phyloP scores from a whole-genome alignment of 495 filamentous ascomycete species.

The Trichoderma orchidacearum region DNA sequence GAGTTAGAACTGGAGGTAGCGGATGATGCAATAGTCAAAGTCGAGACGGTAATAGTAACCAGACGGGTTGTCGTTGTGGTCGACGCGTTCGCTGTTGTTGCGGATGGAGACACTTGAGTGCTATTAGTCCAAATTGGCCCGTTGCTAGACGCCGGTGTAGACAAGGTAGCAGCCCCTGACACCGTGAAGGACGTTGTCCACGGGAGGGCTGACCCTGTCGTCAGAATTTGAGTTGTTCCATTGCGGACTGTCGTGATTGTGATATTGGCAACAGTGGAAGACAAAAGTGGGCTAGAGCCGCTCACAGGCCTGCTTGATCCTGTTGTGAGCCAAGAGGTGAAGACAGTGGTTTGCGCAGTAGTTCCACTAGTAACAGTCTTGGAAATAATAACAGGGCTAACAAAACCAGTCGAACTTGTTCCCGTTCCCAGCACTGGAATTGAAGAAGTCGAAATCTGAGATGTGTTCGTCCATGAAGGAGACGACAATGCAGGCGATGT shows the following conservation, averaged over 20 bases:
- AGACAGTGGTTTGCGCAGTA: background rate
- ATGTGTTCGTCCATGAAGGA: background rate
- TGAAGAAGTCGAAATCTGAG: background rate
- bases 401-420: background rate
- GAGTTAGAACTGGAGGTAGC: conserved; percentile 5
- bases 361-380: background rate
- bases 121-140: background rate
- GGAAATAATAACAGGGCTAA: background rate
- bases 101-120: background rate
- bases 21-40: conserved; percentile 6
- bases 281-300: background rate
- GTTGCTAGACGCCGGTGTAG: background rate
- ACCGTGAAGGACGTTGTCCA: background rate
- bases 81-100: background rate
- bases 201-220: background rate
- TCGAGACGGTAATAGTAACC: background rate
- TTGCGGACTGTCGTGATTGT: background rate
- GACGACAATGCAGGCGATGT: background rate
- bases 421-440: background rate
- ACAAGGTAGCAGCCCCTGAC: background rate
- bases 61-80: background rate
- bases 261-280: background rate
- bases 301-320: background rate
- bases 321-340: background rate
- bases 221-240: background rate